A percentile compares a stretch with the other conserved stretches of the same genome.
These are phyloP conservation scores for Salix arbutifolia DNA, from an alignment of 345 rosid species.

Conservation along the genomic window DNA sequence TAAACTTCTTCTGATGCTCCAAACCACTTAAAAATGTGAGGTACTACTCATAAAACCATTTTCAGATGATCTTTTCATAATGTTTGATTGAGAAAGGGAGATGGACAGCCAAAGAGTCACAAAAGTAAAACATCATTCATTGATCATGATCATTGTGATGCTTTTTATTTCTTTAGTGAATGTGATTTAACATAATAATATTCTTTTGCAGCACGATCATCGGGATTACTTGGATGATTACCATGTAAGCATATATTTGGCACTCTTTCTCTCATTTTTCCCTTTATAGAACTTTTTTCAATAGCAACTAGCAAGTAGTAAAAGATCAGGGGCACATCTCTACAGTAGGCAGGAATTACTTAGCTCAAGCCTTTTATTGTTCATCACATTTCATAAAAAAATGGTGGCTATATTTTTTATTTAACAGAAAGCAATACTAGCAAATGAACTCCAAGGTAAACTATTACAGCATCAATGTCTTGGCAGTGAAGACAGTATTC, in stretches of 20 bases:
- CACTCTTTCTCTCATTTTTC: not conserved
- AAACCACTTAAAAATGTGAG: not conserved
- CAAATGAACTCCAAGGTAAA: not conserved
- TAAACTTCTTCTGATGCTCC: not conserved
- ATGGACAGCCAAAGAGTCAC: not conserved
- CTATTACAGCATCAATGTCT: not conserved
- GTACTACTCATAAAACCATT: not conserved
- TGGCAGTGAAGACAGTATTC: not conserved
- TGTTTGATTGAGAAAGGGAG: not conserved
- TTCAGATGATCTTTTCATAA: not conserved
- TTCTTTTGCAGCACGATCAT: constrained; percentile 7
- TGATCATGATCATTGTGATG: not conserved
- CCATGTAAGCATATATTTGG: not conserved
- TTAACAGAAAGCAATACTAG: not conserved
- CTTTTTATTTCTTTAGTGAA: not conserved
- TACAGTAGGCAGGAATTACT: not conserved
- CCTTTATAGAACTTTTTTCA: not conserved
- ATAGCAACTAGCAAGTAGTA: not conserved
- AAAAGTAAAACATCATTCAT: not conserved
- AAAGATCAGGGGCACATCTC: not conserved
- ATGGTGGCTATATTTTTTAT: not conserved
- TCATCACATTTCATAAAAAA: not conserved
- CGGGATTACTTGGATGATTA: constrained; percentile 4
- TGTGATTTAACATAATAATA: not conserved
- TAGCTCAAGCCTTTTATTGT: not conserved